Conservation (phyloP, 2,329 filamentous ascomycete species). For the Orbilia javanica region DNA sequence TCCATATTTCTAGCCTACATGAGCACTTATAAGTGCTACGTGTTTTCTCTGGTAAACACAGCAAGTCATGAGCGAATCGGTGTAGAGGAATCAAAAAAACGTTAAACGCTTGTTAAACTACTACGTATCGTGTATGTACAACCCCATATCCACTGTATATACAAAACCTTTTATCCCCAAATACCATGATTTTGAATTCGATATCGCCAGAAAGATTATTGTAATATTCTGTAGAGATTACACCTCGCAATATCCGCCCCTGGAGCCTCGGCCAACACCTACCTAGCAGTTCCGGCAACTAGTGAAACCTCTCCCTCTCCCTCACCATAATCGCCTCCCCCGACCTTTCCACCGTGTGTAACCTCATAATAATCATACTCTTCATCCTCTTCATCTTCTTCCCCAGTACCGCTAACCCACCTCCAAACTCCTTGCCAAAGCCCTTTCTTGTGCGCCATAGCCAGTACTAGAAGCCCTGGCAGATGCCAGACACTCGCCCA, state of each 20-base stretch:
- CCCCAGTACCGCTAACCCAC: constrained; percentile 73
- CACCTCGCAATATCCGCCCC: not conserved
- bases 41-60: too few species aligned
- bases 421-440: constrained; percentile 87
- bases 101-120: not conserved
- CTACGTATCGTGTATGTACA: constrained; percentile 17
- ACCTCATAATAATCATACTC: constrained; percentile 61
- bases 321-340: constrained; percentile 48
- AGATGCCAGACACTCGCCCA: constrained; percentile 99
- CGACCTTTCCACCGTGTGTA: not conserved
- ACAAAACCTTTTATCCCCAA: not conserved
- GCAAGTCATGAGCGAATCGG: too few species aligned
- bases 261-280: not conserved
- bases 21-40: too few species aligned
- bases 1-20: too few species aligned
- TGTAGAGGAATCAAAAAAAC: too few species aligned
- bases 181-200: not conserved
- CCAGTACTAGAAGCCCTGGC: constrained; percentile 87
- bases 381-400: constrained; percentile 71
- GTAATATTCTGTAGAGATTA: constrained; percentile 5
- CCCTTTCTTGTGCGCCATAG: constrained; percentile 92
- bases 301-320: constrained; percentile 39
- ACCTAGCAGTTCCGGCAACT: constrained; percentile 49
- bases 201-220: not conserved
- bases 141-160: not conserved